Evolutionary conservation across 169 alveolate species (phyloP).

Genomic region (Eimeria sp.): DNA sequence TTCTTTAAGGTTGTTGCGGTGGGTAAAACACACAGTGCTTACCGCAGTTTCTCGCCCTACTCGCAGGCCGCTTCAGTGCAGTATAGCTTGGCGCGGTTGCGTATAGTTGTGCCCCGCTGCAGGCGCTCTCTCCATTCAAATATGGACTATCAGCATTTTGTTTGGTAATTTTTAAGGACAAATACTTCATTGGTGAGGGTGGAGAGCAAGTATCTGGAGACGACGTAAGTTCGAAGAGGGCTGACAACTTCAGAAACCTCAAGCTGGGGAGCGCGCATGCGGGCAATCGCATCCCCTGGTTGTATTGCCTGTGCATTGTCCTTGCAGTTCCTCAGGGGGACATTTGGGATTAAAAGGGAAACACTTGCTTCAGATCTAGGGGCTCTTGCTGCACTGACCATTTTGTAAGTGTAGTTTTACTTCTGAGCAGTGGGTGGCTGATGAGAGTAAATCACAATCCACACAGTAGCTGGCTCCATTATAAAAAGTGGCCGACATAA

Average conservation of each 20-base stretch:
- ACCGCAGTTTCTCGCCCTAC: not conserved
- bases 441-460: not conserved
- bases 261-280: not conserved
- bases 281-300: not conserved
- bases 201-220: conserved; percentile 58
- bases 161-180: conserved; percentile 20
- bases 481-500: not conserved
- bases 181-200: conserved; percentile 40
- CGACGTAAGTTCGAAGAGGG: conserved; percentile 40
- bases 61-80: not conserved
- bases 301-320: not conserved
- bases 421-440: not conserved
- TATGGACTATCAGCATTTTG: conserved; percentile 60
- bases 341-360: conserved; percentile 58
- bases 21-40: not conserved
- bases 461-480: not conserved
- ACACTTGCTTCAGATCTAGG: conserved; percentile 5
- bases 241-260: not conserved
- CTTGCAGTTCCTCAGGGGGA: conserved; percentile 39
- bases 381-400: conserved; percentile 43
- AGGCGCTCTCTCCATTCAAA: conserved; percentile 72
- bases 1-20: conserved; percentile 55
- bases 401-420: conserved; percentile 24
- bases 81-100: not conserved
- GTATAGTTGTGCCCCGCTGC: not conserved